Evolutionary conservation across 495 filamentous ascomycete species (phyloP), one percentile per base, ranked within the genome.

Genomic region (Jackrogersella multiformis): DNA sequence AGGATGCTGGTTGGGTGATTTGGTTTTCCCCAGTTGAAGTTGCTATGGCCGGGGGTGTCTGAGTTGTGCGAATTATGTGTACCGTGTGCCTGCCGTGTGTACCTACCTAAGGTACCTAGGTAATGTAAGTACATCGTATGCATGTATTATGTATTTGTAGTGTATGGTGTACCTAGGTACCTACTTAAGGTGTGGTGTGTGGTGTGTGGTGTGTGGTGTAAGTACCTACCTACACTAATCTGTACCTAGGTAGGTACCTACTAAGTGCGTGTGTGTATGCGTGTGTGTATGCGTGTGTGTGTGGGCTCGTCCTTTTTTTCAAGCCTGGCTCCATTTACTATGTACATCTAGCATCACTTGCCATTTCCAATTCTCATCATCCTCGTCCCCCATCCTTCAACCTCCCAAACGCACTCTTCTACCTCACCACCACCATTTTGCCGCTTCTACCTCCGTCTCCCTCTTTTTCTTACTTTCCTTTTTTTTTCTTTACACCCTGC

Each of bases 321-420:
- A 56, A 35, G 42, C 61, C 61, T 35, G 34, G 28, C 30, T 60
- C 60, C 59, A 48, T 68, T 63, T 64, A 74, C 60, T 56, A 48
- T 68, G 58, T 64, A 74, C 64, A 64, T 68, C 51, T 42, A 42
- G 42, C 42, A 69, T 75, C 59, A 62, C 66, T 70, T 59, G 60
- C 59, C 30, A 55, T 61, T 71, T 69, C 65, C 28, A 46, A 52
- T 52, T 48, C 62, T 67, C 66, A 44, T 60, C 65, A 52, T 70
- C 64, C 66, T 62, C 56, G n/a, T 57, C 52, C 55, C 56, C 55
- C 66, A 64, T 68, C 72, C 64, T 69, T 61, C 63, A 61, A 71
- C 69, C 72, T 72, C 66, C 59, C 61, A 63, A 66, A 68, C 41
- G 46, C 34, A 49, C 51, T 56, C 45, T 70, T 69, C 65, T 45